A percentile compares a stretch with the other conserved stretches of the same genome.
Evolutionary conservation across 306 rosid genomes (phyloP).

Genomic region (Cucumis cinereus): DNA sequence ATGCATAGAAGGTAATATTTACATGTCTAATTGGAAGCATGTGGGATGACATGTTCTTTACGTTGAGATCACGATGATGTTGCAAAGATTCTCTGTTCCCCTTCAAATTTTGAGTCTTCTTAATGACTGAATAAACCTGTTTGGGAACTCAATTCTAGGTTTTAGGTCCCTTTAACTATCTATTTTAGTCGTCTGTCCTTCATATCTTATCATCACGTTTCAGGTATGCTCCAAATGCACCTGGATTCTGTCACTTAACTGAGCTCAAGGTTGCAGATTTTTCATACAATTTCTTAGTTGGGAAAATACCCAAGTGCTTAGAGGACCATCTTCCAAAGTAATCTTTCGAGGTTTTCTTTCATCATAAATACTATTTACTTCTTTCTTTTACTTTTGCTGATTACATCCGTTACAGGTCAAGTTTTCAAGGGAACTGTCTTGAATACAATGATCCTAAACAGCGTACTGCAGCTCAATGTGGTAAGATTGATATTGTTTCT

Average conservation of each 20-base stretch:
- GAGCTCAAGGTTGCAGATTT: conserved; percentile 69
- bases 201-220: conserved; percentile 12
- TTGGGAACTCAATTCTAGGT: background rate
- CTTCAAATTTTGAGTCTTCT: background rate
- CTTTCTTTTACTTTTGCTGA: conserved; percentile 13
- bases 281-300: conserved; percentile 81
- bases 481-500: conserved; percentile 27
- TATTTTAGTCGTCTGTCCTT: conserved; percentile 15
- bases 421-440: conserved; percentile 92
- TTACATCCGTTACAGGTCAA: conserved; percentile 34
- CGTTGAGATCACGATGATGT: background rate
- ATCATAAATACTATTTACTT: conserved; percentile 9
- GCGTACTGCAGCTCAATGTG: conserved; percentile 56
- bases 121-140: background rate
- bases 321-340: conserved; percentile 71
- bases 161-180: conserved; percentile 3
- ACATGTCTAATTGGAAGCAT: conserved; percentile 8
- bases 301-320: conserved; percentile 74
- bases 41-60: conserved; percentile 1
- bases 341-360: conserved; percentile 11
- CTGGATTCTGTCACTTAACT: conserved; percentile 62
- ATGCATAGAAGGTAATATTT: conserved; percentile 43
- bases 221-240: conserved; percentile 55
- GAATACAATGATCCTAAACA: conserved; percentile 43
- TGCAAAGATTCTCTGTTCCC: background rate